phyloP scores from a whole-genome alignment of 768 basidiomycete genomes.

The Pleurotus salmoneostramineus region DNA sequence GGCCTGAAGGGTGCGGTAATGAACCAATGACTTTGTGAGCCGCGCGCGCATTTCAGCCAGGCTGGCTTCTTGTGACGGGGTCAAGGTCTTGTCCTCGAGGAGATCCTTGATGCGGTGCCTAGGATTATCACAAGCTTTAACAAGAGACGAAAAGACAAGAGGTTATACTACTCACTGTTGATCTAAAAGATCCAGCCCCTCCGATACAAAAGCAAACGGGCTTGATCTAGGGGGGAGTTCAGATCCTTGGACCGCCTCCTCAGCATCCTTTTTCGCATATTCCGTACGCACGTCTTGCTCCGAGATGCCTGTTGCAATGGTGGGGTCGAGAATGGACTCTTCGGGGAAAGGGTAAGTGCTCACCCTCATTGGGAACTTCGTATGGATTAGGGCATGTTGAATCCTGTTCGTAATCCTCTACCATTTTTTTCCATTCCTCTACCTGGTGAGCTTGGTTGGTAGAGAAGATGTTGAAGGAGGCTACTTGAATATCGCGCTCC shows the following conservation, averaged over 20 bases:
- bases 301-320: background rate
- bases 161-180: conserved; percentile 11
- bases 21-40: background rate
- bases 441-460: background rate
- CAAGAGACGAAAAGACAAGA: background rate
- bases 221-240: background rate
- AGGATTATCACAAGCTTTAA: background rate
- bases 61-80: background rate
- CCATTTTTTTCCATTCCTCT: conserved; percentile 2
- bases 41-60: background rate
- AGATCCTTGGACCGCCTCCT: background rate
- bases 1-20: background rate
- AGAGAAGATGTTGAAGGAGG: background rate
- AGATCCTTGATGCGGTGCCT: background rate
- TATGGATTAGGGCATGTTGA: background rate
- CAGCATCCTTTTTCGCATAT: background rate
- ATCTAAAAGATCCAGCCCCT: conserved; percentile 9
- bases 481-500: background rate
- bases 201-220: background rate
- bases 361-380: background rate
- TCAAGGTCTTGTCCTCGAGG: background rate
- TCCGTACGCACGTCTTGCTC: background rate
- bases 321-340: background rate
- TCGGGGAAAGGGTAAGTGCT: background rate
- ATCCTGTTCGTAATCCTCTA: background rate